Percentiles rank a stretch among this genome's conserved stretches.
phyloP scores from a whole-genome alignment of 441 rosid genomes.

The Kokia cookei region DNA sequence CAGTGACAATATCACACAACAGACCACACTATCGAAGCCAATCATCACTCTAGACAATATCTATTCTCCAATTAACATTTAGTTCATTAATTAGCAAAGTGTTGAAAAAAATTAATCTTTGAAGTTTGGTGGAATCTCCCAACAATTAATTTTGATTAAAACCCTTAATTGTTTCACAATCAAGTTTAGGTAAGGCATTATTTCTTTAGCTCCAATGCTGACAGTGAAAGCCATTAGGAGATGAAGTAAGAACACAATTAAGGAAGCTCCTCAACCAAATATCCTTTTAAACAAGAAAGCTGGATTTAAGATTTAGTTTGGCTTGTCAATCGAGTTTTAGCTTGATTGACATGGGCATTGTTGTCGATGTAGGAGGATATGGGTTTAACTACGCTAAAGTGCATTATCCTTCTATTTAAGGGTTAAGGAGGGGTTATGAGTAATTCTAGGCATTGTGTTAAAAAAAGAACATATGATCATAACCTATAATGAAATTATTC shows the following conservation, averaged over 20 bases:
- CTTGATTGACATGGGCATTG: no score
- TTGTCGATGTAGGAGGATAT: no score
- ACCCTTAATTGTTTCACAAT: background rate
- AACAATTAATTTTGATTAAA: background rate
- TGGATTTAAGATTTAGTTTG: background rate
- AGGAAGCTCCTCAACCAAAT: background rate
- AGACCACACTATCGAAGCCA: no score
- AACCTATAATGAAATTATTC: no score
- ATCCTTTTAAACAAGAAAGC: background rate
- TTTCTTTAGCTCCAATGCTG: background rate
- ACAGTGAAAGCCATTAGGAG: background rate
- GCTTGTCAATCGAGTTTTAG: no score
- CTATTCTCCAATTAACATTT: background rate
- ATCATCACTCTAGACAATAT: background rate
- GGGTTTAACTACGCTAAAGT: no score
- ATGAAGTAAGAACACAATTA: background rate
- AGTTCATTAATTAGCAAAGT: background rate
- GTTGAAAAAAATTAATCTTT: background rate
- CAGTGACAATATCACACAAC: no score
- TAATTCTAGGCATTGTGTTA: no score
- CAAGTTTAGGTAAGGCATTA: slow-evolving; percentile 7
- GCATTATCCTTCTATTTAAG: no score
- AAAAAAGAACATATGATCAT: no score
- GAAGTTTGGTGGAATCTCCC: background rate
- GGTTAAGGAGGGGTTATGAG: no score